Percentiles rank a stretch among this genome's conserved stretches.
Evolutionary conservation across 169 alveolate species (phyloP).

Genomic region (Ichthyophthirius multifiliis): DNA sequence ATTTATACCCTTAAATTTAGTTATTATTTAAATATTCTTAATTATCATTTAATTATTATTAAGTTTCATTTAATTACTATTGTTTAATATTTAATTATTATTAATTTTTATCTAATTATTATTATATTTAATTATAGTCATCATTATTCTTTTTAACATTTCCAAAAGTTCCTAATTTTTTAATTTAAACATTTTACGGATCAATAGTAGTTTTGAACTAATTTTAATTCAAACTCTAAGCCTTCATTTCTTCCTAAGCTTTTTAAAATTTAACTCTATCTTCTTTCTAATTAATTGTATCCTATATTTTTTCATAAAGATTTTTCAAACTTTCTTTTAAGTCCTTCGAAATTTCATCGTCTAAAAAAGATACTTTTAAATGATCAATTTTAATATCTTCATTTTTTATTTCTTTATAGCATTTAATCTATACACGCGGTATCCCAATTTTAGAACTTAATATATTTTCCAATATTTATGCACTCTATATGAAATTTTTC

Average conservation of each 20-base stretch:
- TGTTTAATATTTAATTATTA: no score
- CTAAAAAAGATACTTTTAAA: neutral
- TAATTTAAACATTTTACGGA: neutral
- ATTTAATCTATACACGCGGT: neutral
- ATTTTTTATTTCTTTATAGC: neutral
- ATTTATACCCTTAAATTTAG: no score
- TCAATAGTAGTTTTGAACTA: neutral
- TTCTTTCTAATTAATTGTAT: neutral
- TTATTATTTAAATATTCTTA: no score
- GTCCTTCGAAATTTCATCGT: neutral
- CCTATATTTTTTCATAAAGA: neutral
- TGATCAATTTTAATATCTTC: slow-evolving; percentile 3
- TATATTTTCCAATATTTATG: neutral
- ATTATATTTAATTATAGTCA: no score
- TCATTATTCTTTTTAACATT: no score
- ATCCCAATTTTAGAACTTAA: neutral
- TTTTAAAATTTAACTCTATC: neutral
- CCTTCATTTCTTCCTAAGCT: neutral
- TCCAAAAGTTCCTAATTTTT: slow-evolving; percentile 7
- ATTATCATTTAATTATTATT: no score
- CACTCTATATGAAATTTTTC: neutral
- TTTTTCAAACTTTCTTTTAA: neutral
- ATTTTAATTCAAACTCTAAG: neutral
- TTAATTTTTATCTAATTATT: no score
- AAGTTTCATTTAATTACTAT: no score